phyloP scores from a whole-genome alignment of 306 rosid species.

The Macrotyloma uniflorum region DNA sequence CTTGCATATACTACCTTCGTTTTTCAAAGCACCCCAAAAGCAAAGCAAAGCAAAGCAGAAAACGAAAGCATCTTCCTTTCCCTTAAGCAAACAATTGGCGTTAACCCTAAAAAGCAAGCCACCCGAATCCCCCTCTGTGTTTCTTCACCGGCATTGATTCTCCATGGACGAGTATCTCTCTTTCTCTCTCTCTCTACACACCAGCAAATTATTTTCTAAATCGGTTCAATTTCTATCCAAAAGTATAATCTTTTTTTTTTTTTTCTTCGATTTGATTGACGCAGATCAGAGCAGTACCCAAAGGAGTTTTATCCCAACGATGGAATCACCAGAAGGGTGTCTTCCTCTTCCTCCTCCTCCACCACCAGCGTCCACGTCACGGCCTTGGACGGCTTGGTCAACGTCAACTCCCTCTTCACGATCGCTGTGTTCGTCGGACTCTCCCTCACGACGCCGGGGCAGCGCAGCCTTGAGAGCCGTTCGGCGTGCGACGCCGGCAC shows the following conservation, averaged over 20 bases:
- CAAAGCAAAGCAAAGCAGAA: background rate
- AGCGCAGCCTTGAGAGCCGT: slow-evolving; percentile 63
- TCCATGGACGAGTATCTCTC: slow-evolving; percentile 43
- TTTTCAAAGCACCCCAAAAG: background rate
- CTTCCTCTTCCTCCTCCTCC: slow-evolving; percentile 41
- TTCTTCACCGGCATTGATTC: background rate
- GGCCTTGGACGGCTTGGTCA: slow-evolving; percentile 86
- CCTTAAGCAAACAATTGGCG: background rate
- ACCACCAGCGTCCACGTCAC: slow-evolving; percentile 88
- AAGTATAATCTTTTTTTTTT: background rate
- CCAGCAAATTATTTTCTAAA: background rate
- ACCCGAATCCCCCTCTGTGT: background rate
- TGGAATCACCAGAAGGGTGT: background rate
- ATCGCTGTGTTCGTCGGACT: slow-evolving; percentile 97
- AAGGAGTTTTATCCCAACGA: slow-evolving; percentile 38
- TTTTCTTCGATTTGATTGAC: slow-evolving; percentile 1
- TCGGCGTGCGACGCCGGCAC: slow-evolving; percentile 68
- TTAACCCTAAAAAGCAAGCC: background rate
- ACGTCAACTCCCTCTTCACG: slow-evolving; percentile 90
- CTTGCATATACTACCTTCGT: background rate
- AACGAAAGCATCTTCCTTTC: slow-evolving; percentile 31
- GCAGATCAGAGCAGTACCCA: slow-evolving; percentile 70
- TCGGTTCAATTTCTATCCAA: background rate
- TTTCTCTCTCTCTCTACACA: background rate
- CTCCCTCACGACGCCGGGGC: slow-evolving; percentile 67